Conservation (phyloP, 495 filamentous ascomycete species). For the Xylaria curta region DNA sequence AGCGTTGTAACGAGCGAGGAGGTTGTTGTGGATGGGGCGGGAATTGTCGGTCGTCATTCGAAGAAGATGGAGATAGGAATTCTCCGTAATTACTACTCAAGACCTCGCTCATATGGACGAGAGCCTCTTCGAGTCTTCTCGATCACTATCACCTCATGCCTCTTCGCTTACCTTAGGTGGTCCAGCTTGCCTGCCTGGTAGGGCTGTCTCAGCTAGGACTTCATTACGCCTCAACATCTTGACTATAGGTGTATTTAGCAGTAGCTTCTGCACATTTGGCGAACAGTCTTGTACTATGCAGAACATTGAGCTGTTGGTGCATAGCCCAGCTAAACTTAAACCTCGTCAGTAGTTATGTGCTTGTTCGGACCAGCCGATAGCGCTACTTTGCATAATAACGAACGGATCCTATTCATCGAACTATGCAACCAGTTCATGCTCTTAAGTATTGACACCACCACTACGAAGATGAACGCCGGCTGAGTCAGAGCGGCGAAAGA, state of each 20-base stretch:
- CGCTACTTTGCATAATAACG: neutral
- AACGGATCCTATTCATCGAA: neutral
- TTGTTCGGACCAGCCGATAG: neutral
- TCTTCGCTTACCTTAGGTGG: slow-evolving; percentile 22
- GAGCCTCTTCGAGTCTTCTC: slow-evolving; percentile 11
- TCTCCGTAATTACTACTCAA: neutral
- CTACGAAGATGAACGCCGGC: neutral
- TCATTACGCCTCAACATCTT: slow-evolving; percentile 11
- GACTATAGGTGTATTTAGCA: neutral
- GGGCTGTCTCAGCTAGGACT: slow-evolving; percentile 31
- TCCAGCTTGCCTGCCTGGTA: slow-evolving; percentile 16
- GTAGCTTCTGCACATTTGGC: neutral
- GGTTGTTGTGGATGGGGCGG: slow-evolving; percentile 2
- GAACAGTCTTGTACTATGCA: neutral
- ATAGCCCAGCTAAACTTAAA: neutral
- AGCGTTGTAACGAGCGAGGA: neutral
- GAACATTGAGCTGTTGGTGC: neutral
- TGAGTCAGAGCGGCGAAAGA: slow-evolving; percentile 1
- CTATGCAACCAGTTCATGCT: neutral
- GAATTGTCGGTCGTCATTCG: neutral
- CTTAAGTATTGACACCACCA: neutral
- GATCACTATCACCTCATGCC: neutral
- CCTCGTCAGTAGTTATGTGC: neutral
- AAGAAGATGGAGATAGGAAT: neutral
- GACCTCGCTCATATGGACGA: neutral